These are phyloP conservation scores for Haplographium delicatum DNA, from an alignment of 495 filamentous ascomycete species.

Conservation along the genomic window DNA sequence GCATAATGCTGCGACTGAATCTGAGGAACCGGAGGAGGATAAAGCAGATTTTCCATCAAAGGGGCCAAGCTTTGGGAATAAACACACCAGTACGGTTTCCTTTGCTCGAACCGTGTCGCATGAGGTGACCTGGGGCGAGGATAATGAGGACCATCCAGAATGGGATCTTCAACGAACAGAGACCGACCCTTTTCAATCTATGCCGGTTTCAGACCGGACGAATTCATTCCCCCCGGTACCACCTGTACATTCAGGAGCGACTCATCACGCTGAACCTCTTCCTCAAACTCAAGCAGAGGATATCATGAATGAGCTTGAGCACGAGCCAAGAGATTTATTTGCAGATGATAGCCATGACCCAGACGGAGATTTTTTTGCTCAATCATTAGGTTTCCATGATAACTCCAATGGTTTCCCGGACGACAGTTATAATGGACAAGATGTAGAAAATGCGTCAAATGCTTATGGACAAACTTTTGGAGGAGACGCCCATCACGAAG, in stretches of 20 bases:
- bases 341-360: constrained; percentile 21
- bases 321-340: constrained; percentile 28
- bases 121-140: constrained; percentile 43
- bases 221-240: constrained; percentile 60
- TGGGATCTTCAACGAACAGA: constrained; percentile 43
- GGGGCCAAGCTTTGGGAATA: constrained; percentile 29
- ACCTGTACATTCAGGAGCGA: constrained; percentile 24
- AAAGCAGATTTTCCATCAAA: constrained; percentile 22
- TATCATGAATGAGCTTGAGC: constrained; percentile 29
- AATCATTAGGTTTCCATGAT: constrained; percentile 8
- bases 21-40: constrained; percentile 16
- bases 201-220: constrained; percentile 47
- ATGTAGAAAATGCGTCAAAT: neutral
- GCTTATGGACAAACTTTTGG: constrained; percentile 17
- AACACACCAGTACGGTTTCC: constrained; percentile 46
- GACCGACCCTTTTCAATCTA: constrained; percentile 50
- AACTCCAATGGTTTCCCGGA: neutral
- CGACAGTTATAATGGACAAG: neutral
- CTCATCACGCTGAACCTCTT: constrained; percentile 22
- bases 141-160: constrained; percentile 45
- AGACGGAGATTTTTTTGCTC: constrained; percentile 24
- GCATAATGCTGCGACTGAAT: constrained; percentile 25
- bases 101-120: constrained; percentile 47
- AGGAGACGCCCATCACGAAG: constrained; percentile 18
- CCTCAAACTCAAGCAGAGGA: constrained; percentile 39